A percentile compares a stretch with the other conserved stretches of the same genome.
Evolutionary conservation across 164 flowering plant species (phyloP).

Genomic region (Malania oleifera): DNA sequence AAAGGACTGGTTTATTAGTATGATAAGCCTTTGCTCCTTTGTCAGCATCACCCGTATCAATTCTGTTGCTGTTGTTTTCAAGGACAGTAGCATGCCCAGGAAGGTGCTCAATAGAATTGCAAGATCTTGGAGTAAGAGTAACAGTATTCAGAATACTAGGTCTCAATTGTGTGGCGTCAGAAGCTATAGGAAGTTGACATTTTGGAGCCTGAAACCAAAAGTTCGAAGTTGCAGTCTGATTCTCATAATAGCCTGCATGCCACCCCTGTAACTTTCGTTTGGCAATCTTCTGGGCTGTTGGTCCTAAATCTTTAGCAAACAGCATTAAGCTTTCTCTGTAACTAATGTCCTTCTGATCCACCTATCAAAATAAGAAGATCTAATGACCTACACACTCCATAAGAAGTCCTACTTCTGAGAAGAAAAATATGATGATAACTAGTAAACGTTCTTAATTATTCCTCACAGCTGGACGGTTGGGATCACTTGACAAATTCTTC

Average conservation of each 20-base stretch:
- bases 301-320: constrained; percentile 57
- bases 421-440: no score
- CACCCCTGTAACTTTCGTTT: constrained; percentile 30
- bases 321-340: constrained; percentile 53
- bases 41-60: neutral
- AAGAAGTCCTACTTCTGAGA: no score
- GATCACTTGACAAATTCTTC: neutral
- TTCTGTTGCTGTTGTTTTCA: neutral
- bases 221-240: constrained; percentile 5
- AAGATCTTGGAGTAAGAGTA: neutral
- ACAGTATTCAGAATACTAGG: neutral
- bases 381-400: neutral
- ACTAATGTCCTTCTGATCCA: constrained; percentile 23
- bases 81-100: constrained; percentile 3
- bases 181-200: constrained; percentile 8
- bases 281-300: constrained; percentile 52
- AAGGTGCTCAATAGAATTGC: constrained; percentile 3
- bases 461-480: no score
- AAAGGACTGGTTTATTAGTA: neutral
- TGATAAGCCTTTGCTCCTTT: constrained; percentile 4
- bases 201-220: constrained; percentile 6
- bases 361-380: constrained; percentile 23
- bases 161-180: constrained; percentile 6
- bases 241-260: neutral
- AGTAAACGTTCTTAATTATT: no score